Conservation (phyloP, 331 rosid species). For the Telfairia occidentalis region DNA sequence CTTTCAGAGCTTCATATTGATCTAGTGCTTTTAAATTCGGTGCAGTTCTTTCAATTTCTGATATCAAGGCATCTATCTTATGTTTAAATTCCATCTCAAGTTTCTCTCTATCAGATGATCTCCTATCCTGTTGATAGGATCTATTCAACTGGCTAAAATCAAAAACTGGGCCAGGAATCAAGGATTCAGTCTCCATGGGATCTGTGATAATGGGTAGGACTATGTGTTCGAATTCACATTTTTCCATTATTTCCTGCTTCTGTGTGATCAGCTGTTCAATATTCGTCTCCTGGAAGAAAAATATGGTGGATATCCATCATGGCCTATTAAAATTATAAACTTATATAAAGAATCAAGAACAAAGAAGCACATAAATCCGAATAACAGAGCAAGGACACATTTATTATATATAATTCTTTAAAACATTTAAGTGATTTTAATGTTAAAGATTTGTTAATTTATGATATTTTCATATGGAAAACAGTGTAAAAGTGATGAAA, state of each 20-base stretch:
- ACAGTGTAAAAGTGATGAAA: background rate
- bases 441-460: background rate
- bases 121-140: slow-evolving; percentile 48
- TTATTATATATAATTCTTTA: background rate
- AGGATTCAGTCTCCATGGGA: slow-evolving; percentile 74
- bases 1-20: slow-evolving; percentile 80
- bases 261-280: slow-evolving; percentile 54
- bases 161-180: slow-evolving; percentile 47
- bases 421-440: background rate
- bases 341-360: background rate
- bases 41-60: slow-evolving; percentile 91
- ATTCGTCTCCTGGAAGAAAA: slow-evolving; percentile 60
- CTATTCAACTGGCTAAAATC: slow-evolving; percentile 67
- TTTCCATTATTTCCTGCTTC: slow-evolving; percentile 81
- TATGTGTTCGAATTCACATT: slow-evolving; percentile 77
- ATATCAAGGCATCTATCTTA: slow-evolving; percentile 52
- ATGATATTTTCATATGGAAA: background rate
- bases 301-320: slow-evolving; percentile 12
- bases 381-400: background rate
- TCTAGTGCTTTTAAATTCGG: slow-evolving; percentile 97
- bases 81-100: slow-evolving; percentile 69
- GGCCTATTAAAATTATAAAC: slow-evolving; percentile 11
- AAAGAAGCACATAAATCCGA: background rate
- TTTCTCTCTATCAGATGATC: slow-evolving; percentile 57
- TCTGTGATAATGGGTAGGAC: slow-evolving; percentile 64